Evolutionary conservation across 2,329 filamentous ascomycete species (phyloP).

Genomic region (Dactylellina drechsleri): DNA sequence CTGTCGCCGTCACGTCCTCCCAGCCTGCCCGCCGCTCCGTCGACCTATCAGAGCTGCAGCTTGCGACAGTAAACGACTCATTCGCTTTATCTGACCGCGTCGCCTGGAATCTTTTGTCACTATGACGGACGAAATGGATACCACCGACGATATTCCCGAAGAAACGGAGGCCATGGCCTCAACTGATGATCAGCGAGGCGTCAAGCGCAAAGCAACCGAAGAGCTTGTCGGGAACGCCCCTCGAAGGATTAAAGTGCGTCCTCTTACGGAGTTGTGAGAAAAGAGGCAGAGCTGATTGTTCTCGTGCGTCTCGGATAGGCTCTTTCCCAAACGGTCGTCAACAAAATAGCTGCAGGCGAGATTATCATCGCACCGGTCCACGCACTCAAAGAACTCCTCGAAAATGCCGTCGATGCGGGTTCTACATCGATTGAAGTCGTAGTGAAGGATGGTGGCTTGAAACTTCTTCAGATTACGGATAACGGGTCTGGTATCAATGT

Average conservation of each 20-base stretch:
- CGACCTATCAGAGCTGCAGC: slow-evolving; percentile 31
- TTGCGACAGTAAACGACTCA: slow-evolving; percentile 16
- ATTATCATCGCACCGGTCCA: slow-evolving; percentile 98
- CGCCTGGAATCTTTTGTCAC: slow-evolving; percentile 9
- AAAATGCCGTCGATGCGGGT: slow-evolving; percentile 97
- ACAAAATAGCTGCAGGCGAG: slow-evolving; percentile 97
- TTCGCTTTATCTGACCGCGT: not conserved
- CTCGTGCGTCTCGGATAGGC: slow-evolving; percentile 67
- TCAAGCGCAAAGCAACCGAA: slow-evolving; percentile 46
- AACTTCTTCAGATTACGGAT: slow-evolving; percentile 94
- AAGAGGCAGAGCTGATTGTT: slow-evolving; percentile 6
- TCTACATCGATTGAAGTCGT: slow-evolving; percentile 89
- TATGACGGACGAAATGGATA: slow-evolving; percentile 53
- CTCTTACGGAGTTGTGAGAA: not conserved
- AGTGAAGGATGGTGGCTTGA: slow-evolving; percentile 93
- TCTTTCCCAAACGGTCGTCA: slow-evolving; percentile 90
- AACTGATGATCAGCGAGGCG: slow-evolving; percentile 37
- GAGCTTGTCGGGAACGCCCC: slow-evolving; percentile 41
- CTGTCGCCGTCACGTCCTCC: slow-evolving; percentile 35
- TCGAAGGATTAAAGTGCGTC: slow-evolving; percentile 49
- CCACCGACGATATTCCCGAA: slow-evolving; percentile 23
- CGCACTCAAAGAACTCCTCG: slow-evolving; percentile 93
- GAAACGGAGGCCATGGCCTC: slow-evolving; percentile 19
- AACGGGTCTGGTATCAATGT: slow-evolving; percentile 97
- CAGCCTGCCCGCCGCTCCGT: not conserved